phyloP scores from a whole-genome alignment of 441 rosid species.

The Aquilaria agallochum region DNA sequence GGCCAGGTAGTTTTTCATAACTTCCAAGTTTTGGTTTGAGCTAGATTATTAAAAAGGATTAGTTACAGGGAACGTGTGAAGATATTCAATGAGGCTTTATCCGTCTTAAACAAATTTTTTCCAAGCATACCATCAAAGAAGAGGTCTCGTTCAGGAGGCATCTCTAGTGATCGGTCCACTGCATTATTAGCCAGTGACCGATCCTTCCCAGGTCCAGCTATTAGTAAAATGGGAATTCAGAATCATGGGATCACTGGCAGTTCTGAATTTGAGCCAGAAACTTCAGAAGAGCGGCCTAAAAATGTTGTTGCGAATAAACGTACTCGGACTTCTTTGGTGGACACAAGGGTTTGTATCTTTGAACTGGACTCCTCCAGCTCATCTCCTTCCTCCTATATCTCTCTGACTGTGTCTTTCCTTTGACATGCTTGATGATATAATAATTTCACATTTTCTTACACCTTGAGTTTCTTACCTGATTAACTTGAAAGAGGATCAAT shows the following conservation, averaged over 20 bases:
- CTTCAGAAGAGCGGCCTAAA: slow-evolving; percentile 70
- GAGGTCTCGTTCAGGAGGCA: slow-evolving; percentile 81
- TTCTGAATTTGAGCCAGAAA: slow-evolving; percentile 79
- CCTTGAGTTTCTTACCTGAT: neutral
- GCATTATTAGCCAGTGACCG: slow-evolving; percentile 55
- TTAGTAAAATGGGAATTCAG: slow-evolving; percentile 74
- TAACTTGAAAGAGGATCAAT: neutral
- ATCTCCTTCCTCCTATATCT: neutral
- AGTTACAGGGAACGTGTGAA: slow-evolving; percentile 83
- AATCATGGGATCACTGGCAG: slow-evolving; percentile 51
- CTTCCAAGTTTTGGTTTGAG: slow-evolving; percentile 12
- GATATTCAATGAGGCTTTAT: slow-evolving; percentile 77
- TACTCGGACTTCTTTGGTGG: slow-evolving; percentile 91
- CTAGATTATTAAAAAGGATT: slow-evolving; percentile 27
- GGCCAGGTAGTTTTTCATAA: slow-evolving; percentile 71
- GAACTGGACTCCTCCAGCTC: slow-evolving; percentile 9
- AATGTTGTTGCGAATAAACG: slow-evolving; percentile 76
- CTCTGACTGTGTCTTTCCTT: slow-evolving; percentile 4
- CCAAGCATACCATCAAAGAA: slow-evolving; percentile 82
- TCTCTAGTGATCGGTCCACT: slow-evolving; percentile 52
- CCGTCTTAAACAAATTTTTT: slow-evolving; percentile 75
- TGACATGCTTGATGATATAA: slow-evolving; percentile 1
- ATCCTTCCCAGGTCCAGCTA: slow-evolving; percentile 49
- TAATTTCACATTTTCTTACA: neutral
- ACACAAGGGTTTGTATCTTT: slow-evolving; percentile 51